These are phyloP conservation scores for Metschnikowia noctiluminum DNA, from an alignment of 805 yeast genomes.

Conservation along the genomic window DNA sequence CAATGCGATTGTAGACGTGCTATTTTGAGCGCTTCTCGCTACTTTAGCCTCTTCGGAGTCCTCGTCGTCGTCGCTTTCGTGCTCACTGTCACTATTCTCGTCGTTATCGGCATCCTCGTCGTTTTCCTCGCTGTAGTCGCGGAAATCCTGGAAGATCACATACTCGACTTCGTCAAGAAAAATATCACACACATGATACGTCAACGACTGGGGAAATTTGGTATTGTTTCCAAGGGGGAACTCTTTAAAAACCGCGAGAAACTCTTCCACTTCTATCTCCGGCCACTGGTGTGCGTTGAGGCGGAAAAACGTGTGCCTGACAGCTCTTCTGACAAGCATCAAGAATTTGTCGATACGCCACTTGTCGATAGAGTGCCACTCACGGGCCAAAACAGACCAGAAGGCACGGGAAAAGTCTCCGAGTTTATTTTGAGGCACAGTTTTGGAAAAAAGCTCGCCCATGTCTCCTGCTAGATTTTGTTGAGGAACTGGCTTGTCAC, in stretches of 20 bases:
- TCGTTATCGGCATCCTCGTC: slow-evolving; percentile 37
- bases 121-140: slow-evolving; percentile 39
- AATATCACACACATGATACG: slow-evolving; percentile 83
- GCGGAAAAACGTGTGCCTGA: slow-evolving; percentile 61
- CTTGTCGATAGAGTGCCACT: slow-evolving; percentile 84
- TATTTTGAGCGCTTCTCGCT: slow-evolving; percentile 3
- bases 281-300: slow-evolving; percentile 53
- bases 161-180: slow-evolving; percentile 80
- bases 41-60: background rate
- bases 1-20: slow-evolving; percentile 27
- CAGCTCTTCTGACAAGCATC: slow-evolving; percentile 72
- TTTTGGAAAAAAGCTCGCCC: slow-evolving; percentile 52
- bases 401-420: slow-evolving; percentile 63
- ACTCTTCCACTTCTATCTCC: slow-evolving; percentile 41
- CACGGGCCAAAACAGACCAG: slow-evolving; percentile 73
- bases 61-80: slow-evolving; percentile 1
- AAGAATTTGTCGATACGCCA: slow-evolving; percentile 86
- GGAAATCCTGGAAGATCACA: slow-evolving; percentile 49
- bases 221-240: slow-evolving; percentile 57
- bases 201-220: slow-evolving; percentile 67
- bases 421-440: slow-evolving; percentile 42
- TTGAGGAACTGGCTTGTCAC: slow-evolving; percentile 91
- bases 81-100: slow-evolving; percentile 23
- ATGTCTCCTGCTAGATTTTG: slow-evolving; percentile 74
- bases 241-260: slow-evolving; percentile 39